Evolutionary conservation across 768 basidiomycete species (phyloP).

Genomic region (Kwoniella sp.): DNA sequence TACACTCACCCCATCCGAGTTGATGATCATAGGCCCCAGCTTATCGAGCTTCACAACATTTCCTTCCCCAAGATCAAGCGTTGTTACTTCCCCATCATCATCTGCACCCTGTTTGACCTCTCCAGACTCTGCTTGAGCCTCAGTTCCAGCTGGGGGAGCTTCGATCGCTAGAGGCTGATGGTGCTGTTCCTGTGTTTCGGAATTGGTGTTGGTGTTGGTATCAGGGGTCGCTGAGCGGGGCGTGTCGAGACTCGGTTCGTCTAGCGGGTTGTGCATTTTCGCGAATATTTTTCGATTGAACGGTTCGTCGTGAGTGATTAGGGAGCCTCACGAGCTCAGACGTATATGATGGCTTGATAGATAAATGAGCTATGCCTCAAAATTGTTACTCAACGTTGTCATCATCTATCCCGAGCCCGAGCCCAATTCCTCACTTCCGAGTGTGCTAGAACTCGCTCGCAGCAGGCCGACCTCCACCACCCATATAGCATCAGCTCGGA

Average conservation of each 20-base stretch:
- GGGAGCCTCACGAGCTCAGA: no score
- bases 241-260: slow-evolving; percentile 10
- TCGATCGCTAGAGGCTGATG: slow-evolving; percentile 27
- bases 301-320: neutral
- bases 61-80: slow-evolving; percentile 47
- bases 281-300: neutral
- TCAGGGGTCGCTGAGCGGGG: slow-evolving; percentile 8
- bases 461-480: slow-evolving; percentile 1
- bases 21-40: slow-evolving; percentile 71
- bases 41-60: slow-evolving; percentile 62
- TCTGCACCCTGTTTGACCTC: neutral
- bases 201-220: neutral
- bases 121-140: neutral
- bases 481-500: no score
- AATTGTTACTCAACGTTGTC: neutral
- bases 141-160: slow-evolving; percentile 1
- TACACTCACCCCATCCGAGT: slow-evolving; percentile 65
- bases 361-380: no score
- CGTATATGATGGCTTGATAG: no score
- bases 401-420: neutral
- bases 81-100: slow-evolving; percentile 25
- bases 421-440: neutral
- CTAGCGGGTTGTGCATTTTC: slow-evolving; percentile 30
- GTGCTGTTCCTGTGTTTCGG: neutral
- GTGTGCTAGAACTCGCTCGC: slow-evolving; percentile 7